Base-by-base conservation (phyloP, 805 yeast genomes). In the Candida sakaeoensis region DNA sequence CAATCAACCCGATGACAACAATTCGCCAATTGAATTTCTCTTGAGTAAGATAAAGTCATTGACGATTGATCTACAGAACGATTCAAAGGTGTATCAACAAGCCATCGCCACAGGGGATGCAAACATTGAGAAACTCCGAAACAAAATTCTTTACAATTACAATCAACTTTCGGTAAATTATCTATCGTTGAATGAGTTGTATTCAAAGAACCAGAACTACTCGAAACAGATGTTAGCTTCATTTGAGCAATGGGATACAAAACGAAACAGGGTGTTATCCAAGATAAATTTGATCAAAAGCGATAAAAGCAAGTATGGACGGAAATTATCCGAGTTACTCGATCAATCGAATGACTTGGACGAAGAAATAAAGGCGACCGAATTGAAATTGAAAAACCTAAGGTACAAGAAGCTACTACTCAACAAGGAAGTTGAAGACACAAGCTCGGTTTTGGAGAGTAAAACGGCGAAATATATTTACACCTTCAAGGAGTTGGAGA, bases 361-460 rank as follows among this genome's bases (percentile, higher is more conserved):
- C 41, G 10, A 33, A 2, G 74, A 74, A 40, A 72, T 77, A 8
- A 45, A 28, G 2, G 53, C 52, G 1, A 47, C 75, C 30, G 76
- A 75, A 41, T 30, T 42, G 7, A 58, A 60, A 26, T 48, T 77
- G 22, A 31, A 37, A 7, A 43, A 47, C 2, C 45, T 74, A n/a
- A 60, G 57, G 32, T 46, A 46, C 2, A 70, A 68, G 49, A 65
- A 65, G 37, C 46, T 41, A 8, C 42, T 63, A 3, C 38, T 77
- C 0, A 48, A 51, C 8, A 38, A 47, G 8, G 80, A 75, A 48
- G 55, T 75, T 21, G 57, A 61, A 18, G 66, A 65, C 14, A 65
- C 80, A 1, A 68, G 72, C 47, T 74, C 80, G 2, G 64, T 76
- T 3, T 46, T 77, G 18, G 81, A 76, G 40, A 70, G 75, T 41